phyloP scores from a whole-genome alignment of 306 rosid species.

The Cicer chorassanicum region DNA sequence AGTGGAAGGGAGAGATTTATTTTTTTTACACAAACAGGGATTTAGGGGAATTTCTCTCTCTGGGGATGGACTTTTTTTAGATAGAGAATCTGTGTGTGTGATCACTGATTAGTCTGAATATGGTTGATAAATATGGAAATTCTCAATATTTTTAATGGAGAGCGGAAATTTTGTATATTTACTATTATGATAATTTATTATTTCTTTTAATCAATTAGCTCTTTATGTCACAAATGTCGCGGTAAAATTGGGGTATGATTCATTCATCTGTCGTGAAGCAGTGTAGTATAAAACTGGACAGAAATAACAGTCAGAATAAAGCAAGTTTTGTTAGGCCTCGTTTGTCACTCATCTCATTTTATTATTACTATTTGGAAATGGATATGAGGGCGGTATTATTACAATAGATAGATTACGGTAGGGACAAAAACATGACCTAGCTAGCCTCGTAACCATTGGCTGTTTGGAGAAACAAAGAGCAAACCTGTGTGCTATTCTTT shows the following conservation, averaged over 20 bases:
- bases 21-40: background rate
- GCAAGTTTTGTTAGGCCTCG: slow-evolving; percentile 4
- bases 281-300: background rate
- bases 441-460: slow-evolving; percentile 19
- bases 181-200: background rate
- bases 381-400: background rate
- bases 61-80: slow-evolving; percentile 18
- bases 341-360: background rate
- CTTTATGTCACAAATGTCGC: background rate
- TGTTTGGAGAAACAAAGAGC: background rate
- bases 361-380: background rate
- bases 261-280: slow-evolving; percentile 13
- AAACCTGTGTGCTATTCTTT: slow-evolving; percentile 23
- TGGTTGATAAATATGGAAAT: background rate
- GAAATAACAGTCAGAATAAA: slow-evolving; percentile 15
- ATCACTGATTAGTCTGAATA: background rate
- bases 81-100: background rate
- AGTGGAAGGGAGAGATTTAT: slow-evolving; percentile 11
- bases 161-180: background rate
- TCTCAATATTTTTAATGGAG: background rate
- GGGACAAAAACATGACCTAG: background rate
- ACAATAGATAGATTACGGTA: background rate
- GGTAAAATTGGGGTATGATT: background rate
- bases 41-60: slow-evolving; percentile 14
- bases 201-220: background rate